These are phyloP conservation scores for Suillus americanus DNA, from an alignment of 768 basidiomycete genomes.

Conservation along the genomic window DNA sequence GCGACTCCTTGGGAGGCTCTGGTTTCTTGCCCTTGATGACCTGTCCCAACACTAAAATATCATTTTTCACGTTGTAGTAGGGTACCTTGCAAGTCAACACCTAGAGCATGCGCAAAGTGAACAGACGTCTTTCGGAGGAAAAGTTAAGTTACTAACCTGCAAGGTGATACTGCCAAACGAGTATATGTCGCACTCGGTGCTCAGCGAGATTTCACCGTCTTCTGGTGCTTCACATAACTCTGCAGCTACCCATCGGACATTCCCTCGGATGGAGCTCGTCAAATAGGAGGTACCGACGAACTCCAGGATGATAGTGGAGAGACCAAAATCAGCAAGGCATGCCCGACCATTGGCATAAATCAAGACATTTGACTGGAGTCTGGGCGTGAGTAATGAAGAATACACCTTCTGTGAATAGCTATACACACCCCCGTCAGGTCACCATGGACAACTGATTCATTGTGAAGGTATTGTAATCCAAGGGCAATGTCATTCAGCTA, in stretches of 20 bases:
- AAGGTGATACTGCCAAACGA: constrained; percentile 41
- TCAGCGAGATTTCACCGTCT: background rate
- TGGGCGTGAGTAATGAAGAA: background rate
- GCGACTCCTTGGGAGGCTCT: background rate
- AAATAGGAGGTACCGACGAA: constrained; percentile 29
- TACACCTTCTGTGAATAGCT: too few relatives aligned
- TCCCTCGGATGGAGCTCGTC: constrained; percentile 36
- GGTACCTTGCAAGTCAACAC: constrained; percentile 7
- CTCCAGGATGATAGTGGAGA: constrained; percentile 41
- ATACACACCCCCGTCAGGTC: constrained; percentile 8
- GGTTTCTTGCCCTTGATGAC: constrained; percentile 7
- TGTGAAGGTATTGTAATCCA: constrained; percentile 14
- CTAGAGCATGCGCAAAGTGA: background rate
- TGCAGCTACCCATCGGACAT: constrained; percentile 48
- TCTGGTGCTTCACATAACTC: constrained; percentile 27
- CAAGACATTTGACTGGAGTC: constrained; percentile 18
- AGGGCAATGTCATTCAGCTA: constrained; percentile 12
- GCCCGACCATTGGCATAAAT: constrained; percentile 39
- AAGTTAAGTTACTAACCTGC: constrained; percentile 9
- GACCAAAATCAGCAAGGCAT: constrained; percentile 44
- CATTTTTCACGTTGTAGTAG: constrained; percentile 7
- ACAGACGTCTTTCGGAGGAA: background rate
- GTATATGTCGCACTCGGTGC: constrained; percentile 40
- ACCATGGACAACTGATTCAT: constrained; percentile 7
- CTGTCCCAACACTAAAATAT: constrained; percentile 4